phyloP scores from a whole-genome alignment of 306 rosid species.

The Lagenaria siceraria region DNA sequence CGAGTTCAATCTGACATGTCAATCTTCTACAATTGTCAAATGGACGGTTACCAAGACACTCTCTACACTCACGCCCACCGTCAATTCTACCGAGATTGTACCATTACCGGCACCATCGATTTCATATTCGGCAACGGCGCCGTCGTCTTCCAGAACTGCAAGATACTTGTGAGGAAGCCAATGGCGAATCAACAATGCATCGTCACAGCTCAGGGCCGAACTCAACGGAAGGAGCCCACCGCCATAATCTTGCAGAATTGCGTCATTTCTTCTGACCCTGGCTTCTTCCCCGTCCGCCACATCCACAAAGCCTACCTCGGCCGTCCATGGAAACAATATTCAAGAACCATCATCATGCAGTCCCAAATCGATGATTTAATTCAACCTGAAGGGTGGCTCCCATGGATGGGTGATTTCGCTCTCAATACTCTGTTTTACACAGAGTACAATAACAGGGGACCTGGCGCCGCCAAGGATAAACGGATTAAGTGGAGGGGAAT shows the following conservation, averaged over 20 bases:
- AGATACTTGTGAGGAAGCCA: conserved; percentile 33
- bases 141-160: conserved; percentile 48
- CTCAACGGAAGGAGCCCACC: conserved; percentile 8
- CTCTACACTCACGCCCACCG: conserved; percentile 39
- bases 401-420: conserved; percentile 26
- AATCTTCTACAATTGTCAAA: conserved; percentile 31
- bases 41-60: conserved; percentile 48
- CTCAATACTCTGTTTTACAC: conserved; percentile 26
- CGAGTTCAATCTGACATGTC: conserved; percentile 35
- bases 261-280: conserved; percentile 26
- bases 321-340: conserved; percentile 50
- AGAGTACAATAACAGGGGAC: conserved; percentile 44
- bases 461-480: conserved; percentile 7
- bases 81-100: conserved; percentile 46
- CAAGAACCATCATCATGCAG: conserved; percentile 51
- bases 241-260: conserved; percentile 46
- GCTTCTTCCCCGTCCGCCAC: neutral
- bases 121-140: conserved; percentile 36
- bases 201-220: conserved; percentile 55
- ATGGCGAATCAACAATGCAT: conserved; percentile 21
- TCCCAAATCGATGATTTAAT: conserved; percentile 30
- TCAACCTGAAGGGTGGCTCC: conserved; percentile 35
- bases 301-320: conserved; percentile 33
- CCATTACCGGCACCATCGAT: conserved; percentile 38
- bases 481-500: conserved; percentile 50